Base-by-base conservation (phyloP, 805 yeast species). In the Candida corydali region DNA sequence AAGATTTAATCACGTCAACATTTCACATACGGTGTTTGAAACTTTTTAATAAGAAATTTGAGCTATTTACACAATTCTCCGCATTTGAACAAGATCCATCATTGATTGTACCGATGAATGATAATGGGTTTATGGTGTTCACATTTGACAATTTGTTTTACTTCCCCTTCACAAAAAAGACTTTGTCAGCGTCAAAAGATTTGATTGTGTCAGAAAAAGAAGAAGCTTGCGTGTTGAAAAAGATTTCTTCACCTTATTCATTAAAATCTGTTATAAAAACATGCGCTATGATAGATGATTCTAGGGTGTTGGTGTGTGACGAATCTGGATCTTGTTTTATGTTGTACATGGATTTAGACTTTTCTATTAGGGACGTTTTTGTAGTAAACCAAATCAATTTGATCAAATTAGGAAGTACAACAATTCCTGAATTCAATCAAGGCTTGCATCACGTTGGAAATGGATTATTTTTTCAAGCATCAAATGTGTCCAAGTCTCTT, bases 371-470 rank as follows among this genome's bases (percentile, higher is more conserved):
- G 8, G 14, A 12, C 3, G 8, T 20, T 5, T 10, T 36, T 7
- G 19, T 39, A 7, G 27, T 32, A 5, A 39, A 32, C 24, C 36
- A 36, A 29, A 4, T 36, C 9, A 31, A n/a, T n/a, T 12, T 39
- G 7, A 26, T 35, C n/a, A 5, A 32, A 8, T 19, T 39, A 11
- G 43, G 43, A 5, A 5, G 2, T 11, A 14, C 26, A 4, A 30
- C 40, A 3, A 39, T 32, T 11, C 38, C 38, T 7, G 22, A 14
- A 3, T 10, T 17, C n/a, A 11, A 8, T 19, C 29, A 35, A 28
- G 37, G 40, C n/a, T 14, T 36, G 10, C 31, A 36, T 29, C 40
- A 39, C 17, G 27, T 39, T 31, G 8, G 34, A 2, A 29, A 23
- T 12, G 20, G 33, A 18, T 26, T 28, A 24, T 39, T 39, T 29